Conservation (phyloP, 148 eudicot genomes). For the Cornus kousa region DNA sequence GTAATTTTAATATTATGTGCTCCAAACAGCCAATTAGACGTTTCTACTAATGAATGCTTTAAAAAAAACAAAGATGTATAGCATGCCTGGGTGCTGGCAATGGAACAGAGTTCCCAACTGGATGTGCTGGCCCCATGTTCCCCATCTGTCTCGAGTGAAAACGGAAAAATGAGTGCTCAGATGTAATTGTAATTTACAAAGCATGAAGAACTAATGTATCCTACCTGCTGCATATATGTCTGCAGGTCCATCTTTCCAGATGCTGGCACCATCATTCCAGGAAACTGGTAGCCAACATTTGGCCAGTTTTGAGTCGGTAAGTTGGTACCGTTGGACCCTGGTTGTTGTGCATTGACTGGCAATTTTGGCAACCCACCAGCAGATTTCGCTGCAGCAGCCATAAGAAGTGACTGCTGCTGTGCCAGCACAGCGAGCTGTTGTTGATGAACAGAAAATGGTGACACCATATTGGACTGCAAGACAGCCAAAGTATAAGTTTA, state of each 20-base stretch:
- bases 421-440: slow-evolving; percentile 91
- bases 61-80: not conserved
- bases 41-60: not conserved
- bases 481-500: not conserved
- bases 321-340: slow-evolving; percentile 52
- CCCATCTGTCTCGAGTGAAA: slow-evolving; percentile 48
- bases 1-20: too few species aligned
- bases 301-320: slow-evolving; percentile 69
- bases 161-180: slow-evolving; percentile 4
- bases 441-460: slow-evolving; percentile 83
- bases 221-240: slow-evolving; percentile 82
- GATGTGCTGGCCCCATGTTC: slow-evolving; percentile 44
- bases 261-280: slow-evolving; percentile 60
- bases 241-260: slow-evolving; percentile 61
- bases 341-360: slow-evolving; percentile 43
- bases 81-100: slow-evolving; percentile 48
- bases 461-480: slow-evolving; percentile 79
- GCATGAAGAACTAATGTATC: slow-evolving; percentile 6
- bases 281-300: slow-evolving; percentile 72
- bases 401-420: slow-evolving; percentile 85
- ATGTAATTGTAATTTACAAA: not conserved
- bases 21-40: too few species aligned
- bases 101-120: slow-evolving; percentile 51
- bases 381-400: slow-evolving; percentile 89
- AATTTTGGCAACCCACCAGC: slow-evolving; percentile 53